A percentile compares a stretch with the other conserved stretches of the same genome.
phyloP scores from a whole-genome alignment of 2,329 filamentous ascomycete genomes.

The Aureobasidium zeae region DNA sequence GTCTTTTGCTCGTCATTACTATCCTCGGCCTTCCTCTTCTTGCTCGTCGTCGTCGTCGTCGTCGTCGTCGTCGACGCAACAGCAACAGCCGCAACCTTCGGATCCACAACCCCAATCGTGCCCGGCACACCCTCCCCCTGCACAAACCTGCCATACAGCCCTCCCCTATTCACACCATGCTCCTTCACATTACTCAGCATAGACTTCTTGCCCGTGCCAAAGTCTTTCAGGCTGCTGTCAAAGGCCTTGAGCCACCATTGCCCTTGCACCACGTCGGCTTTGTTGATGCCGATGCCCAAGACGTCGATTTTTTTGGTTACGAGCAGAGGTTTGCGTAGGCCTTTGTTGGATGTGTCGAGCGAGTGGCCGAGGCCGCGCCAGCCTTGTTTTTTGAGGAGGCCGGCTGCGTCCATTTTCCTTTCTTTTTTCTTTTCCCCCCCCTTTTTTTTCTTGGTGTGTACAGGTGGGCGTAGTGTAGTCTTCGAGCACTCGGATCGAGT shows the following conservation, averaged over 20 bases:
- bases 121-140: slow-evolving; percentile 68
- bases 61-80: no score
- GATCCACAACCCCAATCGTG: slow-evolving; percentile 42
- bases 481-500: no score
- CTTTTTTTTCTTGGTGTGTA: no score
- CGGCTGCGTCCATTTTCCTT: slow-evolving; percentile 65
- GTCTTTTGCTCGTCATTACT: slow-evolving; percentile 13
- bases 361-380: slow-evolving; percentile 87
- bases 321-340: slow-evolving; percentile 73
- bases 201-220: slow-evolving; percentile 54
- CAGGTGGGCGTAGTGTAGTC: no score
- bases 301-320: slow-evolving; percentile 74
- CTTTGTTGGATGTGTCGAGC: slow-evolving; percentile 64
- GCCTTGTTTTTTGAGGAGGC: slow-evolving; percentile 74
- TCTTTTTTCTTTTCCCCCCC: no score
- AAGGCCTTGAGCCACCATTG: slow-evolving; percentile 98
- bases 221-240: slow-evolving; percentile 75
- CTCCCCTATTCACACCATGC: slow-evolving; percentile 41
- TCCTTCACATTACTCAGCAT: slow-evolving; percentile 40
- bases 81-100: slow-evolving; percentile 13
- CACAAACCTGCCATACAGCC: slow-evolving; percentile 77
- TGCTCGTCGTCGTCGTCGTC: no score
- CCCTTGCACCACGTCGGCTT: slow-evolving; percentile 54
- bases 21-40: slow-evolving; percentile 16
- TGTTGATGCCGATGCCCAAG: slow-evolving; percentile 71